Evolutionary conservation across 1,284 basidiomycete species (phyloP).

Genomic region (Cystobasidium sp.): DNA sequence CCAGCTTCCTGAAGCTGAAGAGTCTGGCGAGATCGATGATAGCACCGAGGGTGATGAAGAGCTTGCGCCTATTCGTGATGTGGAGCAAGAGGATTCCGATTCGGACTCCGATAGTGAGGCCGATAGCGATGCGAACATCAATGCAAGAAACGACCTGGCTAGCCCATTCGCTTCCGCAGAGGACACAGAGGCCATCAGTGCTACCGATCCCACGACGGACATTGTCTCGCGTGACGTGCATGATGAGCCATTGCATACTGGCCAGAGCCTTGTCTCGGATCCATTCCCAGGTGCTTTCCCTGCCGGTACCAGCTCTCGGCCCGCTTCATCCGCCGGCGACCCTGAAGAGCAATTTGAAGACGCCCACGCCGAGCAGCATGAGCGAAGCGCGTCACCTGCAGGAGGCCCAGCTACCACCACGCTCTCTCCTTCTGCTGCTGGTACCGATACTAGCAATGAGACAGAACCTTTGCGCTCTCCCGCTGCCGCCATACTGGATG

Average conservation of each 20-base stretch:
- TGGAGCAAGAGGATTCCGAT: constrained; percentile 35
- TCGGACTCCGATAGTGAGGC: constrained; percentile 28
- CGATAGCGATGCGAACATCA: neutral
- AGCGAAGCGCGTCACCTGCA: constrained; percentile 14
- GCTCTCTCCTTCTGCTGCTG: constrained; percentile 4
- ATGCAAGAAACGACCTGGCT: neutral
- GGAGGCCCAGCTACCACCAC: neutral
- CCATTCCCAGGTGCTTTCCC: constrained; percentile 39
- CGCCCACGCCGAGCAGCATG: constrained; percentile 12
- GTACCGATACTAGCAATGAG: neutral
- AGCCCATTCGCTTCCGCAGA: constrained; percentile 11
- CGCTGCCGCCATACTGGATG: neutral
- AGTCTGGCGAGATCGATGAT: constrained; percentile 4
- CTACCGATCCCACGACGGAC: neutral
- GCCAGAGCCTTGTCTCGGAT: constrained; percentile 16
- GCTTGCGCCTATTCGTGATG: constrained; percentile 32
- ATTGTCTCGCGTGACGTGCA: neutral
- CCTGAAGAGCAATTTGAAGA: constrained; percentile 37
- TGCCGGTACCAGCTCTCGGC: neutral
- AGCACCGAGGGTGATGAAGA: constrained; percentile 22
- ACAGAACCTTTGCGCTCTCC: constrained; percentile 4
- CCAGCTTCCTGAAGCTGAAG: constrained; percentile 17
- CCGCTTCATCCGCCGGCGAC: constrained; percentile 7
- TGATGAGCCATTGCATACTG: constrained; percentile 15
- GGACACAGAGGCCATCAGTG: neutral